Conservation (phyloP, 208 protist species). For the Leishmania arabica region DNA sequence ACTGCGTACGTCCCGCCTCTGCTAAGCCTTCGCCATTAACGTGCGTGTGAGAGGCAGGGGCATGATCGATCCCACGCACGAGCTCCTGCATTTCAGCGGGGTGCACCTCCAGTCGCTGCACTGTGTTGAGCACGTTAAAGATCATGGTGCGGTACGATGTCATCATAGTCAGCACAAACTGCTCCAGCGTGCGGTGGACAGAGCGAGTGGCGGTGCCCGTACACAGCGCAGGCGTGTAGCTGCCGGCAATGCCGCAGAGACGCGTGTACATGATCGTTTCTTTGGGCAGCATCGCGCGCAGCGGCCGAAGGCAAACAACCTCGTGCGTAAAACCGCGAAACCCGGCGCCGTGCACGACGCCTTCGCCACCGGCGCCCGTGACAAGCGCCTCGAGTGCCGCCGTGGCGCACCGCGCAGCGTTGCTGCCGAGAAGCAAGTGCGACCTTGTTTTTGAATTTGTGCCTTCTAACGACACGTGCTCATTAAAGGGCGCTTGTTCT, state of each 20-base stretch:
- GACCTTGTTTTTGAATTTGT: slow-evolving; percentile 13
- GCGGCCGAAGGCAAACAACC: slow-evolving; percentile 63
- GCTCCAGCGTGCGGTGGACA: slow-evolving; percentile 60
- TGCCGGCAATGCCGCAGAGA: slow-evolving; percentile 41
- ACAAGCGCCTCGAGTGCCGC: slow-evolving; percentile 62
- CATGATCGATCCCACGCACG: background rate
- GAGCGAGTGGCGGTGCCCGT: slow-evolving; percentile 54
- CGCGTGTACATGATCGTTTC: slow-evolving; percentile 69
- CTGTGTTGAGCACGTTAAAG: slow-evolving; percentile 86
- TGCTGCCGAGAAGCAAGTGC: slow-evolving; percentile 64
- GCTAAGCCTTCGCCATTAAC: background rate
- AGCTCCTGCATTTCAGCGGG: slow-evolving; percentile 28
- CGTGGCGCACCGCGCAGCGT: slow-evolving; percentile 49
- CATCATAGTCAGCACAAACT: slow-evolving; percentile 63
- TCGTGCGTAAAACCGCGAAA: slow-evolving; percentile 48
- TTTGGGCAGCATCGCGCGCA: slow-evolving; percentile 65
- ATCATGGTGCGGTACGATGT: slow-evolving; percentile 57
- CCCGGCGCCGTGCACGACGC: slow-evolving; percentile 40
- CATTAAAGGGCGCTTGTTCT: background rate
- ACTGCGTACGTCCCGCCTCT: background rate
- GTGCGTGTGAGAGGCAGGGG: background rate
- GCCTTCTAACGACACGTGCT: background rate
- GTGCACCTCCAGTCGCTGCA: slow-evolving; percentile 45
- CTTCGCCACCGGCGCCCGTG: slow-evolving; percentile 42
- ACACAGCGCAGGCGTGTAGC: slow-evolving; percentile 59